Evolutionary conservation across 768 basidiomycete genomes (phyloP).

Genomic region (Leccinum pellstonianum): DNA sequence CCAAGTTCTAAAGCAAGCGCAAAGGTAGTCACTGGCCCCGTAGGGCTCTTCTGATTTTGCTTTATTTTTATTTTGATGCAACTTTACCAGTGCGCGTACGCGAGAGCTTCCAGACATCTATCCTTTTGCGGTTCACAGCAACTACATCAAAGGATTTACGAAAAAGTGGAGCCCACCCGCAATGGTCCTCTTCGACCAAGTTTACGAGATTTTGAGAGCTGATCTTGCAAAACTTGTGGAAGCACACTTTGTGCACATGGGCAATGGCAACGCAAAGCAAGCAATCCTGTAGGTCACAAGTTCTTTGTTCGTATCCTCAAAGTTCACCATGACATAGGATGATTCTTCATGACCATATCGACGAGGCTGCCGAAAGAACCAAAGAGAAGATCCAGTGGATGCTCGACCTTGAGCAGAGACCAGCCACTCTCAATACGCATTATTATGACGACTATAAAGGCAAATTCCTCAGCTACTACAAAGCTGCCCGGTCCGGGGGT

Average conservation of each 20-base stretch:
- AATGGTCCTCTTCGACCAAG: conserved; percentile 40
- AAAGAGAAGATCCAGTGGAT: conserved; percentile 48
- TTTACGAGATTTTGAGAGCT: conserved; percentile 37
- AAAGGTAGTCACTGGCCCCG: conserved; percentile 47
- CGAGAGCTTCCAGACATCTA: conserved; percentile 69
- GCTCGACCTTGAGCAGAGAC: conserved; percentile 46
- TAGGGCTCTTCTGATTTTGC: neutral
- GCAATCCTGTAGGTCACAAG: conserved; percentile 41
- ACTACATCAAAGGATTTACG: conserved; percentile 47
- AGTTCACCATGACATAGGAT: conserved; percentile 33
- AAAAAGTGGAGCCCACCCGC: conserved; percentile 51
- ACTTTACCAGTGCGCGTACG: conserved; percentile 53
- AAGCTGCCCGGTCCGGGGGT: conserved; percentile 28
- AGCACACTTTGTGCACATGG: conserved; percentile 50
- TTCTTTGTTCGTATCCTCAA: neutral
- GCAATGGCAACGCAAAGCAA: conserved; percentile 51
- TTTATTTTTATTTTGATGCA: neutral
- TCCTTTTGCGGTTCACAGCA: conserved; percentile 58
- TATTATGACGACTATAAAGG: conserved; percentile 48
- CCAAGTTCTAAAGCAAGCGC: conserved; percentile 48
- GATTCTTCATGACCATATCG: conserved; percentile 51
- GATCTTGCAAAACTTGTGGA: conserved; percentile 45
- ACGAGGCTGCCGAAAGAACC: conserved; percentile 39
- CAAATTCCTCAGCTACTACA: conserved; percentile 53
- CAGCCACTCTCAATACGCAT: conserved; percentile 52